These are phyloP conservation scores for Sungouiozyma ichnusensis DNA, from an alignment of 805 yeast genomes.

Conservation along the genomic window DNA sequence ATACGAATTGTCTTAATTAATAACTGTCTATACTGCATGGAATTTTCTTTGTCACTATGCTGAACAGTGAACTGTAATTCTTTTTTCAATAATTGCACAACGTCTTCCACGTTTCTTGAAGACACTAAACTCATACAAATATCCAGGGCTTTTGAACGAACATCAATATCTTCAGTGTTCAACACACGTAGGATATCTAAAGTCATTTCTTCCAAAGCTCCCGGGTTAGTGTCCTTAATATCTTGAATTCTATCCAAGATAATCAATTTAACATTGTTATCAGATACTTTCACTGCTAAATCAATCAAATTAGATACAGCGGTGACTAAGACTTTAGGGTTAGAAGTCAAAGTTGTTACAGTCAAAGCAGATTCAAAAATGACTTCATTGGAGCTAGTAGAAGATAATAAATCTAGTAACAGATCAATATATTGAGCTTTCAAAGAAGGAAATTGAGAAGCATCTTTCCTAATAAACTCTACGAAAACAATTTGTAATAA, in stretches of 20 bases:
- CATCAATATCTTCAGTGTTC: conserved; percentile 83
- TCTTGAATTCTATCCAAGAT: conserved; percentile 79
- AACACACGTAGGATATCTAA: conserved; percentile 80
- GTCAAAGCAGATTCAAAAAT: conserved; percentile 88
- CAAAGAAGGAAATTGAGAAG: conserved; percentile 50
- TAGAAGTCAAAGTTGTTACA: conserved; percentile 47
- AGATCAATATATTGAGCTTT: conserved; percentile 63
- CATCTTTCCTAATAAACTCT: conserved; percentile 83
- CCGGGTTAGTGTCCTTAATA: conserved; percentile 64
- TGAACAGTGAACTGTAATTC: conserved; percentile 70
- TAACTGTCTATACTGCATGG: conserved; percentile 77
- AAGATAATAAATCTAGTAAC: conserved; percentile 61
- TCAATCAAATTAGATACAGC: conserved; percentile 84
- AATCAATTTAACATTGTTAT: conserved; percentile 87
- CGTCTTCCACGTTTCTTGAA: conserved; percentile 87
- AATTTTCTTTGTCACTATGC: conserved; percentile 61
- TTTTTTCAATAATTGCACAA: conserved; percentile 81
- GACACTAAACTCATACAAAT: conserved; percentile 74
- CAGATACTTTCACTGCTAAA: conserved; percentile 85
- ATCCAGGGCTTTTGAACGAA: conserved; percentile 76
- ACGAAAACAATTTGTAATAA: conserved; percentile 80
- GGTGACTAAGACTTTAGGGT: conserved; percentile 56
- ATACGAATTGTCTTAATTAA: conserved; percentile 81
- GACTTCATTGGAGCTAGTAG: conserved; percentile 50
- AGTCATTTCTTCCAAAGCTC: conserved; percentile 70